Base-by-base conservation (phyloP, 345 rosid genomes). In the Firmiana major region DNA sequence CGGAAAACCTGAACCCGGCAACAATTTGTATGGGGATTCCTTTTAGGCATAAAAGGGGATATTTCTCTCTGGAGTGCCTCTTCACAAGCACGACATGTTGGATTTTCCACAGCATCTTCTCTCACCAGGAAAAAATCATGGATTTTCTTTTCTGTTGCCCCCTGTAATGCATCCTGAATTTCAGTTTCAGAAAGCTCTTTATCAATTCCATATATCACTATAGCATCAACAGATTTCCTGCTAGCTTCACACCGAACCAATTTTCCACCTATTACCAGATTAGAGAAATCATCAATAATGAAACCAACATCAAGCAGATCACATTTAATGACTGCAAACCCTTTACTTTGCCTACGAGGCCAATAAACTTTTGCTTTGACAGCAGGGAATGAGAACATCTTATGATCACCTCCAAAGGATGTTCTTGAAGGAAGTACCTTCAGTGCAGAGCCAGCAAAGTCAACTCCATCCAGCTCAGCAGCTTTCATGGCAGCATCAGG, bases 401-500 rank as follows among this genome's bases (percentile, higher is more conserved):
- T 92, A 60, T 78, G 72, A 79, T 75, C 80, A 71, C 85, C 85
- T 63, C 87, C 90, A 81, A 78, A 80, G 69, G 81, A 67, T 77
- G 82, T 71, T 77, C 74, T 81, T 3, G 93, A 86, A 19, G 91
- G 90, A 71, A 81, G 74, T 75, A 92, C 19, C 84, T 57, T 87
- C 81, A 92, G 65, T 59, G 75, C 53, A 80, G 89, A 89, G 34
- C 96, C 98, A 73, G 83, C 67, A 68, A 92, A 85, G 69, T 85
- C 85, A 77, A 86, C 79, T 73, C 79, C 87, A 71, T 79, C 85
- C 70, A 89, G 79, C 77, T 90, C 88, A 63, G 85, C 36, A 74
- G 97, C 94, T 80, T 77, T 86, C 80, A 81, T 76, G 77, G 97
- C 91, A 79, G 91, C 87, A 76, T 88, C 97, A 48, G 97, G 94